Conservation (phyloP, 208 protist genomes). For the Novymonas esmeraldas region DNA sequence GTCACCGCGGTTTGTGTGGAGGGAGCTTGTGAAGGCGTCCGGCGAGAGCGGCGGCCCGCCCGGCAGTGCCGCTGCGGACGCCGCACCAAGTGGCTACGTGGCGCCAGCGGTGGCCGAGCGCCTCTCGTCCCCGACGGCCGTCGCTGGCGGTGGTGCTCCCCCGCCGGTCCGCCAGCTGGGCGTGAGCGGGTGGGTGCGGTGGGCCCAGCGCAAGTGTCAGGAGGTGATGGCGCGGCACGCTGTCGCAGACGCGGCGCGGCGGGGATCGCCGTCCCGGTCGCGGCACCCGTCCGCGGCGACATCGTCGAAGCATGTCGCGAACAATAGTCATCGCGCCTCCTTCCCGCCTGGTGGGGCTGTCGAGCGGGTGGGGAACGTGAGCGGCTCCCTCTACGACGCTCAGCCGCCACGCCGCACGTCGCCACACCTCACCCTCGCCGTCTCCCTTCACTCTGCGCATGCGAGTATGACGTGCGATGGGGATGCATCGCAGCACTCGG, state of each 20-base stretch:
- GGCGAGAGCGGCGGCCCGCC: not conserved
- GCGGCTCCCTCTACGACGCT: constrained; percentile 8
- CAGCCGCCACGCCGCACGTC: not conserved
- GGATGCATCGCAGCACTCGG: not conserved
- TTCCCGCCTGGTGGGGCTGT: not conserved
- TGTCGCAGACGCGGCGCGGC: not conserved
- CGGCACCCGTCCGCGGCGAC: not conserved
- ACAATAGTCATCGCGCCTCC: not conserved
- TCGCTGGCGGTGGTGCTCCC: not conserved
- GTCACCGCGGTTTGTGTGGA: not conserved
- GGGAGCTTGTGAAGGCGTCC: too few relatives aligned
- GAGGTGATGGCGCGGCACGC: not conserved
- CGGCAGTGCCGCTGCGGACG: not conserved
- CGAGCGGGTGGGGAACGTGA: not conserved
- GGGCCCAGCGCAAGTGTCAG: not conserved
- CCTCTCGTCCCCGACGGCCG: too few relatives aligned
- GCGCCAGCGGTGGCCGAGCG: too few relatives aligned
- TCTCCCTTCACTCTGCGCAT: not conserved
- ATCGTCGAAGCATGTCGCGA: not conserved
- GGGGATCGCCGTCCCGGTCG: not conserved
- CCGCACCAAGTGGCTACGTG: too few relatives aligned
- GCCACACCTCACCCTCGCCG: constrained; percentile 4
- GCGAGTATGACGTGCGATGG: not conserved
- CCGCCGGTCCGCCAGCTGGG: not conserved
- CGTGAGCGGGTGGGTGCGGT: not conserved